These are phyloP conservation scores for Thuja plicata DNA, from an alignment of 83 land plant genomes.

Conservation along the genomic window DNA sequence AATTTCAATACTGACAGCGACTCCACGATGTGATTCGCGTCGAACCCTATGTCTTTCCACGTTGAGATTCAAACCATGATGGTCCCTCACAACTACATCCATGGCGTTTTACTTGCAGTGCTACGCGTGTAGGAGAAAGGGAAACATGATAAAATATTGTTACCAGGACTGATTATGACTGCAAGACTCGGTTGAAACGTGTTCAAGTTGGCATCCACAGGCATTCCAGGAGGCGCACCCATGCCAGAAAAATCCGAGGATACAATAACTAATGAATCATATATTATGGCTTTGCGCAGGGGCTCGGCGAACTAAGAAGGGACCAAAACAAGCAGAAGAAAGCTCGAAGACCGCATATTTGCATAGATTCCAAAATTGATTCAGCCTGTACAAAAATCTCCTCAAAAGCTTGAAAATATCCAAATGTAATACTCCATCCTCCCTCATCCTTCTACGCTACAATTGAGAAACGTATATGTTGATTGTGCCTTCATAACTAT, in stretches of 20 bases:
- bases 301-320: not conserved
- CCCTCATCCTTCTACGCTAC: too few species aligned
- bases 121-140: slow-evolving; percentile 69
- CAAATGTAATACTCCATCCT: too few species aligned
- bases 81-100: not conserved
- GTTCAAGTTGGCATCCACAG: not conserved
- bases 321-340: not conserved
- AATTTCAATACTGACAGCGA: slow-evolving; percentile 87
- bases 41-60: slow-evolving; percentile 19
- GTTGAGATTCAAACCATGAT: not conserved
- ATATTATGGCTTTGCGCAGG: not conserved
- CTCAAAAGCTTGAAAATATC: not conserved
- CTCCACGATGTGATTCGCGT: slow-evolving; percentile 75
- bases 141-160: slow-evolving; percentile 64
- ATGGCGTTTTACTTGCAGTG: slow-evolving; percentile 47
- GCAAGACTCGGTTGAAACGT: slow-evolving; percentile 66
- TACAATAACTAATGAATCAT: not conserved
- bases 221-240: not conserved
- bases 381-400: not conserved
- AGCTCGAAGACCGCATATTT: not conserved
- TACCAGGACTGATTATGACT: slow-evolving; percentile 49
- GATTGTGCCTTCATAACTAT: too few species aligned
- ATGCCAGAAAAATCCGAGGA: not conserved
- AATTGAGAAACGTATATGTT: too few species aligned
- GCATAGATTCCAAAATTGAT: not conserved